Conservation (phyloP, 2,329 filamentous ascomycete species). For the Periconia sp. region DNA sequence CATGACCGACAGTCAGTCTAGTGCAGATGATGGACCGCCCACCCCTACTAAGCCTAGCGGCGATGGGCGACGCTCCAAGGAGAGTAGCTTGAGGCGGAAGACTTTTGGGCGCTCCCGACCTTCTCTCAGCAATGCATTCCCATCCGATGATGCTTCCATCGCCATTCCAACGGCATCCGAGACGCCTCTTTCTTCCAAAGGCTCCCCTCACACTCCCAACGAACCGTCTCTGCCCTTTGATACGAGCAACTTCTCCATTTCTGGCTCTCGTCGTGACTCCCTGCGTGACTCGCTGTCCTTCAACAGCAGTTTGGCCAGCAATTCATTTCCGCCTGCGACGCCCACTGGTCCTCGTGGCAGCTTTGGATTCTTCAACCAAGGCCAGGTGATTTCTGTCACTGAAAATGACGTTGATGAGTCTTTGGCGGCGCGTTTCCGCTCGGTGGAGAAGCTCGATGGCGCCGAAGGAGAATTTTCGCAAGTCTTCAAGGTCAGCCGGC, state of each 20-base stretch:
- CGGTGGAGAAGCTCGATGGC: slow-evolving; percentile 66
- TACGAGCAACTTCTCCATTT: slow-evolving; percentile 81
- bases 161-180: slow-evolving; percentile 28
- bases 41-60: slow-evolving; percentile 80
- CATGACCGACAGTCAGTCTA: slow-evolving; percentile 56
- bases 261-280: slow-evolving; percentile 52
- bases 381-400: slow-evolving; percentile 65
- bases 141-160: slow-evolving; percentile 27
- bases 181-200: slow-evolving; percentile 40
- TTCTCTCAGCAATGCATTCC: slow-evolving; percentile 52
- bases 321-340: slow-evolving; percentile 71
- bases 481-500: slow-evolving; percentile 76
- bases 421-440: slow-evolving; percentile 74
- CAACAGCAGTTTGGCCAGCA: slow-evolving; percentile 42
- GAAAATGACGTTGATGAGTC: slow-evolving; percentile 74
- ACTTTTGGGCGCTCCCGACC: slow-evolving; percentile 50
- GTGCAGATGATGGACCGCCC: slow-evolving; percentile 78
- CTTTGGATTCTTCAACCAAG: slow-evolving; percentile 59
- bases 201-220: slow-evolving; percentile 76
- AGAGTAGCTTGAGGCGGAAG: slow-evolving; percentile 54
- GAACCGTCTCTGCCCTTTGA: slow-evolving; percentile 76
- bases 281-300: slow-evolving; percentile 38
- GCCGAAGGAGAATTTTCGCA: slow-evolving; percentile 92
- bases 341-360: slow-evolving; percentile 70
- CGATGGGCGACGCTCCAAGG: slow-evolving; percentile 51